Conservation (phyloP, 1,139 yeast genomes). For the Sugiyamaella neomexicana region DNA sequence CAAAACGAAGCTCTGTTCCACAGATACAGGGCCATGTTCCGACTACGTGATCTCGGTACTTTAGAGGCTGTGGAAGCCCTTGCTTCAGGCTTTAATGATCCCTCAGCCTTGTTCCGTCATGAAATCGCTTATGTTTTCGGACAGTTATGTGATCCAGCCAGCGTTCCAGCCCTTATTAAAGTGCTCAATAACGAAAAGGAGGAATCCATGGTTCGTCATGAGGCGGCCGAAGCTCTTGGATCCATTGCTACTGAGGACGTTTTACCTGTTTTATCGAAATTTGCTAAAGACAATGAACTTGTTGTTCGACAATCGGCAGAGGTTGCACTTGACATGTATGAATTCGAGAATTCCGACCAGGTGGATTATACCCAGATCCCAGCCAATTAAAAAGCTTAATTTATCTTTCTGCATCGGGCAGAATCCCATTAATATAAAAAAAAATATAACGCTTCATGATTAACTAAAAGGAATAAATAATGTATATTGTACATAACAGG, state of each 20-base stretch:
- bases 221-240: constrained; percentile 98
- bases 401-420: no score
- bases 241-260: constrained; percentile 97
- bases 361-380: constrained; percentile 65
- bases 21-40: constrained; percentile 97
- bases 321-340: constrained; percentile 97
- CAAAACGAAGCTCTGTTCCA: constrained; percentile 79
- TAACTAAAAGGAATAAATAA: constrained; percentile 4
- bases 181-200: constrained; percentile 74
- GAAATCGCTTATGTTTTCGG: constrained; percentile 99
- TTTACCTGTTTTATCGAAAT: constrained; percentile 77
- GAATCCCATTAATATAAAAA: no score
- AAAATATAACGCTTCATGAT: no score
- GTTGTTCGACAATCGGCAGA: constrained; percentile 96
- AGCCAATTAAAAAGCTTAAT: constrained; percentile 6
- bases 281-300: constrained; percentile 75
- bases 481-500: constrained; percentile 2
- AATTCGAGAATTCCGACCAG: constrained; percentile 85
- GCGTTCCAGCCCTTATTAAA: constrained; percentile 83
- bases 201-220: constrained; percentile 99
- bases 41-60: constrained; percentile 91
- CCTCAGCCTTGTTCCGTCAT: constrained; percentile 92
- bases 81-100: constrained; percentile 85
- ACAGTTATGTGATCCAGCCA: constrained; percentile 89
- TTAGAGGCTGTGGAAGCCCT: constrained; percentile 91